Evolutionary conservation across 192 early-diverging fungal species (phyloP).

Genomic region (Kappamyces sp.): DNA sequence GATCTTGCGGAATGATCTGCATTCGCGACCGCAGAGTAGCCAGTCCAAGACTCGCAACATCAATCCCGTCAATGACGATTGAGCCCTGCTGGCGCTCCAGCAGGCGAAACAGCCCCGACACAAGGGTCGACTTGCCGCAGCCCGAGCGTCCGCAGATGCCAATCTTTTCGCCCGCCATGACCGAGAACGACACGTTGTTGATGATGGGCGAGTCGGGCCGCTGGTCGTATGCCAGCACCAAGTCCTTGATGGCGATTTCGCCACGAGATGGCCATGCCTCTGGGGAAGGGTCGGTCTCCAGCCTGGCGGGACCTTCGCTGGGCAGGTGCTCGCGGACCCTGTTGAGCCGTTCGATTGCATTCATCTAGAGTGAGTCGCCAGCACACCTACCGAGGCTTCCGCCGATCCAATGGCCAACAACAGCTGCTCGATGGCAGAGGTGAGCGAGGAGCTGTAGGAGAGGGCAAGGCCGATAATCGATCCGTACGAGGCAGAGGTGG

Average conservation of each 20-base stretch:
- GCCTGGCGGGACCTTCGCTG: neutral
- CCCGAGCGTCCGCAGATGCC: slow-evolving; percentile 50
- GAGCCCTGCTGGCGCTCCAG: slow-evolving; percentile 53
- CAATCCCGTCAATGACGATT: slow-evolving; percentile 61
- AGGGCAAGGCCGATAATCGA: slow-evolving; percentile 1
- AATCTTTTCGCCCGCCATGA: slow-evolving; percentile 24
- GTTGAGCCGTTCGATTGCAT: neutral
- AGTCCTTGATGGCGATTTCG: slow-evolving; percentile 26
- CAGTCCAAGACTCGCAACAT: slow-evolving; percentile 40
- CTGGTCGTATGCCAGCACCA: slow-evolving; percentile 31
- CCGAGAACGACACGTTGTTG: slow-evolving; percentile 22
- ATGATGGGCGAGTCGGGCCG: slow-evolving; percentile 30
- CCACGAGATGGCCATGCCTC: slow-evolving; percentile 51
- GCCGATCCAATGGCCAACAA: neutral
- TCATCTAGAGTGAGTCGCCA: slow-evolving; percentile 1
- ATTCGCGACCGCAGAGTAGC: slow-evolving; percentile 29
- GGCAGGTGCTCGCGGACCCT: neutral
- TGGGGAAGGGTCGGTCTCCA: slow-evolving; percentile 17
- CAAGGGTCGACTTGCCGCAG: slow-evolving; percentile 49
- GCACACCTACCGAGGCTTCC: neutral
- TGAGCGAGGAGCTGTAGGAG: neutral
- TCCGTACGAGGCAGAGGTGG: neutral
- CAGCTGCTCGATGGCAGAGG: neutral
- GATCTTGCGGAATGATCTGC: slow-evolving; percentile 52
- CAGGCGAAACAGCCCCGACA: slow-evolving; percentile 58